Conservation (phyloP, 2,329 filamentous ascomycete species). For the Xylaria sp. region DNA sequence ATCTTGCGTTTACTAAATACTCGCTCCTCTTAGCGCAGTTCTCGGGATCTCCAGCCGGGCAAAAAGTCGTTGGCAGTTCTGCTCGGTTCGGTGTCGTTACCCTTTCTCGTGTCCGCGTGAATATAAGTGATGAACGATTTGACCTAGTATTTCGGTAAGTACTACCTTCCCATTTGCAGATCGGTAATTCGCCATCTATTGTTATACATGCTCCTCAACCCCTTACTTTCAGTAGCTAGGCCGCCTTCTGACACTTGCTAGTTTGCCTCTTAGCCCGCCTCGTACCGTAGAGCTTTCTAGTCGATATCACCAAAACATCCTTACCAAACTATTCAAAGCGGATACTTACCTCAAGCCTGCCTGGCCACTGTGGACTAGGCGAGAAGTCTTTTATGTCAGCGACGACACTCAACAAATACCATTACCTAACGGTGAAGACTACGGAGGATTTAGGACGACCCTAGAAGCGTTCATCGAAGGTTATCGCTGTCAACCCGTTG, state of each 20-base stretch:
- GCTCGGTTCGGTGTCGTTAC: constrained; percentile 59
- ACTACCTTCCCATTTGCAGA: neutral
- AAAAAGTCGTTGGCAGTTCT: constrained; percentile 55
- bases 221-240: neutral
- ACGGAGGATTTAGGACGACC: constrained; percentile 60
- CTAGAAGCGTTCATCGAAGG: constrained; percentile 61
- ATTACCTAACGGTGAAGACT: constrained; percentile 59
- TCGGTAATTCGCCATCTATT: neutral
- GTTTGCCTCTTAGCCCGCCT: constrained; percentile 51
- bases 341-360: constrained; percentile 63
- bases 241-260: constrained; percentile 33
- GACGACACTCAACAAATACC: constrained; percentile 59
- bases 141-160: constrained; percentile 59
- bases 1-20: constrained; percentile 59
- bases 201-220: neutral
- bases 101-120: constrained; percentile 57
- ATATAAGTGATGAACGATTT: constrained; percentile 61
- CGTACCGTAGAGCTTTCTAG: constrained; percentile 59
- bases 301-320: constrained; percentile 59
- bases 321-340: constrained; percentile 58
- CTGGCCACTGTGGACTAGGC: constrained; percentile 62
- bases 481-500: constrained; percentile 55
- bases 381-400: constrained; percentile 57
- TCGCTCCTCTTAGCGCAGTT: constrained; percentile 60
- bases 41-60: constrained; percentile 51